Base-by-base conservation (phyloP, 495 filamentous ascomycete species). In the Aspergillus sparsus region DNA sequence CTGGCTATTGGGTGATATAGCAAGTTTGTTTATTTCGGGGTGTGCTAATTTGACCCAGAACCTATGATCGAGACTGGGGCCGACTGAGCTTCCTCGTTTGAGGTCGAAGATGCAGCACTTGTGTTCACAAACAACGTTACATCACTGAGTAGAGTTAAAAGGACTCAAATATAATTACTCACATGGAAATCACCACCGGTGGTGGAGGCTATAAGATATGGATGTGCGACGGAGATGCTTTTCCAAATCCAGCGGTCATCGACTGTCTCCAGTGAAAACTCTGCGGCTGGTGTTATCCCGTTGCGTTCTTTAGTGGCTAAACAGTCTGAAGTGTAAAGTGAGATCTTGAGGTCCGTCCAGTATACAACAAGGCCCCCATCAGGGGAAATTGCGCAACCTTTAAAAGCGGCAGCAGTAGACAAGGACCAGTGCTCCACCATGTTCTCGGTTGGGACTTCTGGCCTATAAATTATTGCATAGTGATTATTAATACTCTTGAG, bases 361-460 rank as follows among this genome's bases (percentile, higher is more conserved):
- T 54, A 54, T 16, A 36, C 51, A 8, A 54, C 16, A 27, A 41
- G 37, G 4, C 33, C 35, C 9, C 51, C n/a, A 41, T 54, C 34
- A n/a, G 51, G 51, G 11, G 51, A 54, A n/a, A 54, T 54, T 21
- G 37, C 33, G 15, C 51, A 54, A 18, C 51, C 51, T 36, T 54
- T 54, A 10, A 54, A 41, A 21, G 51, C 51, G 5, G 37, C 34
- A 21, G 34, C 13, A 6, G 37, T 36, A 12, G 51, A 54, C 13
- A 54, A 36, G 4, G 11, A 37, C 51, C 51, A 54, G 8, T n/a
- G 18, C 13, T 54, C 13, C 18, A 41, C 34, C 34, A 7, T n/a
- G 5, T 3, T 2, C 2, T 51, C 34, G 15, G 16, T 5, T 18
- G 32, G 41, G 11, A 18, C 37, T 9, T 41, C 37, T 7, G 7